Conservation (phyloP, 192 early-diverging fungal species). For the Dispira simplex region DNA sequence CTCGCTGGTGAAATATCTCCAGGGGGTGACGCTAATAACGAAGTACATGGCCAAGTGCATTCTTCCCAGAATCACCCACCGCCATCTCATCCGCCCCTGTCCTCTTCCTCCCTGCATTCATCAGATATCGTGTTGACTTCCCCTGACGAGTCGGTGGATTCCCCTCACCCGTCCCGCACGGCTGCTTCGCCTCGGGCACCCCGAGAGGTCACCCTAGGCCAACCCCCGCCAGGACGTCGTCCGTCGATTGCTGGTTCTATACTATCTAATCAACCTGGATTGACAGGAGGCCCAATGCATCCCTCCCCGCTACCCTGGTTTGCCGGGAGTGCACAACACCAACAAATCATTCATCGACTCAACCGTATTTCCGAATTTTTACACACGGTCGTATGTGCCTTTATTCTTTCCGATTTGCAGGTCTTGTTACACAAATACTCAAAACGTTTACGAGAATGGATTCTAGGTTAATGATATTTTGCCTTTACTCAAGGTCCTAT, state of each 20-base stretch:
- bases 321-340: constrained; percentile 2
- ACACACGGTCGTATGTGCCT: constrained; percentile 27
- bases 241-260: background rate
- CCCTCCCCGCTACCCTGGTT: background rate
- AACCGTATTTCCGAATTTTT: constrained; percentile 26
- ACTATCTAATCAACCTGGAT: background rate
- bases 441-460: constrained; percentile 31
- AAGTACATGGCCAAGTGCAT: background rate
- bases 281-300: background rate
- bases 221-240: background rate
- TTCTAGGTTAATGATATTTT: constrained; percentile 18
- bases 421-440: constrained; percentile 32
- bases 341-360: constrained; percentile 24
- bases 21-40: background rate
- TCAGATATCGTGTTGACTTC: background rate
- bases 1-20: background rate
- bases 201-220: constrained; percentile 4
- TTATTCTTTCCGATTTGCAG: constrained; percentile 30
- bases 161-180: background rate
- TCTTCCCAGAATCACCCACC: no score
- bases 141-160: no score
- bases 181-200: constrained; percentile 11
- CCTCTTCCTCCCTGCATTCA: background rate
- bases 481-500: no score
- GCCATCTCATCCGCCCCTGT: background rate